phyloP scores from a whole-genome alignment of 192 early-diverging fungal genomes.

The Backusella sp. region DNA sequence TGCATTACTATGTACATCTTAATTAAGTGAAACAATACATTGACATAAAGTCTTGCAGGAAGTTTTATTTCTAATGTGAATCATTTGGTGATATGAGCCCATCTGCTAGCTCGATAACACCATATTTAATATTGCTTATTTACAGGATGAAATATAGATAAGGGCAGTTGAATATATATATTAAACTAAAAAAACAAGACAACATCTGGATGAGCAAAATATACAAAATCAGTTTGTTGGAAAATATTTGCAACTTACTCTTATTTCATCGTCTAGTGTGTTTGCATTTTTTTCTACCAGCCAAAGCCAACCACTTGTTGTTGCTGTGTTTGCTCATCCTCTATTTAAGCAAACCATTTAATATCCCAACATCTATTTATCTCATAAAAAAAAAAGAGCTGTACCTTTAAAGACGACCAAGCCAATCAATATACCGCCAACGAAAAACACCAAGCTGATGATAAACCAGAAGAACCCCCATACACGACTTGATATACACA shows the following conservation, averaged over 20 bases:
- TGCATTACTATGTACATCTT: not conserved
- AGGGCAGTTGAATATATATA: not conserved
- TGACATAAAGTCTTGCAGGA: not conserved
- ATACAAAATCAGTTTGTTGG: not conserved
- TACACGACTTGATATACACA: constrained; percentile 67
- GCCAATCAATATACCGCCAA: constrained; percentile 76
- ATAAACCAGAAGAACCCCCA: constrained; percentile 94
- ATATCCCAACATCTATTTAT: not conserved
- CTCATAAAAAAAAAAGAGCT: not conserved
- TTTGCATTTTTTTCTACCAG: constrained; percentile 22
- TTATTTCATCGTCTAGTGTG: not conserved
- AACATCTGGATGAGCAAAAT: not conserved
- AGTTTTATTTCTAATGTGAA: not conserved
- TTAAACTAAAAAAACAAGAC: not conserved
- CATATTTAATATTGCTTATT: not conserved
- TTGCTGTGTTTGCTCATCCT: constrained; percentile 31
- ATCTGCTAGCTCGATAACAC: not conserved
- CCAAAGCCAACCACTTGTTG: constrained; percentile 34
- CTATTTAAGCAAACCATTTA: not conserved
- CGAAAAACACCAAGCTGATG: constrained; percentile 79
- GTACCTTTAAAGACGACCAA: constrained; percentile 77
- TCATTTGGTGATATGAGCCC: not conserved
- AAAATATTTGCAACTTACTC: not conserved
- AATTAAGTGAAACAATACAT: not conserved
- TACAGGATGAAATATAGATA: not conserved